These are phyloP conservation scores for barley (Hordeum vulgare) DNA, from an alignment of 176 grass and related monocot genomes.

Conservation along the genomic window MorexV3_pseudomolecules_assembly NC_058524.1:537643720-537644219, in stretches of 20 bases:
- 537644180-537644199: neutral
- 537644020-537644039: too few species aligned
- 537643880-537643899: neutral
- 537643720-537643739: constrained; percentile 97
- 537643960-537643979: neutral
- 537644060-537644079: neutral
- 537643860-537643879: constrained; percentile 7
- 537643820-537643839: constrained; percentile 86
- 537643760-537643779: constrained; percentile 89
- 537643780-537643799: constrained; percentile 86
- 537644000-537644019: neutral
- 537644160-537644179: neutral
- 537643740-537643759: constrained; percentile 96
- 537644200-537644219: neutral
- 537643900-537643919: neutral
- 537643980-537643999: neutral
- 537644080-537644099: neutral
- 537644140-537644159: neutral
- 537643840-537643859: constrained; percentile 81
- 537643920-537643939: neutral
- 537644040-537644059: neutral
- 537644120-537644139: neutral
- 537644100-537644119: neutral
- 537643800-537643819: constrained; percentile 85
- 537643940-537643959: neutral